Evolutionary conservation across 306 rosid genomes (phyloP), one percentile per base, ranked within the genome.

Genomic region (Medicago ruthenica): DNA sequence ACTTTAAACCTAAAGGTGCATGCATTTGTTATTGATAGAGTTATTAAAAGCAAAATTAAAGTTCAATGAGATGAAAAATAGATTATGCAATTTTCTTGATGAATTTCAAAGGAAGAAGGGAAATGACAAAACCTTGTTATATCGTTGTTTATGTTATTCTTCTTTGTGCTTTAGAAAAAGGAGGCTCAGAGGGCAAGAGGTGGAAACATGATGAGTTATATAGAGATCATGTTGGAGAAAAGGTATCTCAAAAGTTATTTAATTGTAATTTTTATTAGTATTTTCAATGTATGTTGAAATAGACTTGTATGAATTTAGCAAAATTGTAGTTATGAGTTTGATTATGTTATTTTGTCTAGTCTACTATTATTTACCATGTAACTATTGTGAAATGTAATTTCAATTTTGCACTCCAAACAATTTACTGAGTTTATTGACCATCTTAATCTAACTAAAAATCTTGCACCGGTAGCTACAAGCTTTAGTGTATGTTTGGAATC

Each of bases 31-130:
- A 51, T 51, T 51, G 3, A 42, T 84, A 74, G 15, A 34, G 37
- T 34, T 34, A n/a, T 76, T 76, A 9, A 17, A 18, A 54, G 55
- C 65, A 42, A 27, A 16, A 16, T 65, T 34, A 17, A 64, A 79
- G 67, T 80, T 87, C 84, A 66, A 88, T 89, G 93, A 79, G 83
- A 92, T 88, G 93, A 90, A 76, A 37, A 21, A 8, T 16, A 39
- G 83, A 79, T 68, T 77, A 57, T 58, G 71, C 81, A 81, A 73
- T 74, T 57, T 81, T 83, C 11, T 76, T 80, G 51, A 73, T 77
- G 85, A 74, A 69, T 77, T 69, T 18, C 62, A 64, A 60, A 84
- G 83, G 77, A 74, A 64, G 57, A 79, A 89, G 84, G 82, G 85
- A 80, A 78, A 82, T 88, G 79, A 81, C 79, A 82, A 88, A 78